Evolutionary conservation across 257 asterid species (phyloP).

Genomic region (Salvia miltiorrhiza): DNA sequence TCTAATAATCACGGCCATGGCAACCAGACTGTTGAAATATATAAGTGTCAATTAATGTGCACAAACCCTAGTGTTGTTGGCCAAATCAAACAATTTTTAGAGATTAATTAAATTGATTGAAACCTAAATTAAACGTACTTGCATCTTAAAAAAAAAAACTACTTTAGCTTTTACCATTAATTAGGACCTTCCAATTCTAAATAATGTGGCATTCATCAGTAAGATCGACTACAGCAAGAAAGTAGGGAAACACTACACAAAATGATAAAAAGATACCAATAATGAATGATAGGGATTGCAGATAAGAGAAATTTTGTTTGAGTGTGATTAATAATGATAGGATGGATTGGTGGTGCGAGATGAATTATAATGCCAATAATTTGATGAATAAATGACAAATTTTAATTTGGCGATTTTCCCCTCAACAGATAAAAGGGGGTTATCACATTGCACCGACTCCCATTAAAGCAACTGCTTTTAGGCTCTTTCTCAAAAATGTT

Average conservation of each 20-base stretch:
- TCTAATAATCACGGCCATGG: too few relatives aligned
- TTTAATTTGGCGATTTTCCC: slow-evolving; percentile 4
- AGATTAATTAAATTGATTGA: too few relatives aligned
- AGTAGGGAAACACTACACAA: neutral
- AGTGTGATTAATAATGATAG: slow-evolving; percentile 14
- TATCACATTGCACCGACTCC: slow-evolving; percentile 33
- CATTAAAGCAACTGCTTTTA: slow-evolving; percentile 26
- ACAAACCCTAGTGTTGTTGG: neutral
- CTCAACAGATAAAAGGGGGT: slow-evolving; percentile 14
- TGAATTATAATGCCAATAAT: slow-evolving; percentile 21
- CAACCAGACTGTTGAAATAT: neutral
- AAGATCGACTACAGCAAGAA: neutral
- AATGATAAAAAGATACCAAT: neutral
- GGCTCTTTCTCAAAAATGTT: slow-evolving; percentile 1
- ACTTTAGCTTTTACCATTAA: neutral
- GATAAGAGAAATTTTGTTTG: neutral
- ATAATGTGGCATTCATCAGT: neutral
- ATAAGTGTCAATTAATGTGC: neutral
- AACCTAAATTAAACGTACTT: too few relatives aligned
- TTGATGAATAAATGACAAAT: slow-evolving; percentile 16
- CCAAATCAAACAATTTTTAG: too few relatives aligned
- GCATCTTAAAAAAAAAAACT: too few relatives aligned
- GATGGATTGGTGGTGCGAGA: neutral
- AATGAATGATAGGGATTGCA: neutral
- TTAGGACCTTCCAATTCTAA: neutral